Evolutionary conservation across 140 eudicot genomes (phyloP).

Genomic region (Oenanthe javanica): DNA sequence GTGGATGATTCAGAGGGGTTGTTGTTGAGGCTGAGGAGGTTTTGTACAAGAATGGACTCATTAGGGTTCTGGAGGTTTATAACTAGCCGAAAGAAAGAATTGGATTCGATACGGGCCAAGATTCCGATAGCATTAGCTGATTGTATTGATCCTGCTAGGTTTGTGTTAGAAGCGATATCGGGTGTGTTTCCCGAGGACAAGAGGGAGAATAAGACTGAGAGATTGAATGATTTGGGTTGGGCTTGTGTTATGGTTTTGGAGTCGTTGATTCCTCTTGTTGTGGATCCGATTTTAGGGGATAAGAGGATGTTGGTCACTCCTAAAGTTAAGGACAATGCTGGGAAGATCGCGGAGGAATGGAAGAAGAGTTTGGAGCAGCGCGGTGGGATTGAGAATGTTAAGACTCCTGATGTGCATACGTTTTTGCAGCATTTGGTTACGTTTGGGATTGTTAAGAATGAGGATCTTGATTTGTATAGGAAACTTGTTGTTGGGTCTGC

Average conservation of each 20-base stretch:
- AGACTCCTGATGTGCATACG: slow-evolving; percentile 90
- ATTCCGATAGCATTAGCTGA: slow-evolving; percentile 48
- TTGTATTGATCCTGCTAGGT: slow-evolving; percentile 87
- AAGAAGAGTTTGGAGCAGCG: slow-evolving; percentile 76
- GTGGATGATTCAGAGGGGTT: slow-evolving; percentile 64
- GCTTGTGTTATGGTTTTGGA: slow-evolving; percentile 91
- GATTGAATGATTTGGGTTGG: slow-evolving; percentile 73
- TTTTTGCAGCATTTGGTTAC: slow-evolving; percentile 95
- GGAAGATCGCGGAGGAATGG: slow-evolving; percentile 78
- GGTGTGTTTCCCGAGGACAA: slow-evolving; percentile 90
- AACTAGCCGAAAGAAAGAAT: slow-evolving; percentile 61
- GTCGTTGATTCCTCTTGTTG: slow-evolving; percentile 63
- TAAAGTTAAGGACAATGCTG: slow-evolving; percentile 55
- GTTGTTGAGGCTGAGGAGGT: slow-evolving; percentile 33
- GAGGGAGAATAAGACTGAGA: slow-evolving; percentile 27
- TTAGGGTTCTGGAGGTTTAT: slow-evolving; percentile 67
- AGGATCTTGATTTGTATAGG: slow-evolving; percentile 67
- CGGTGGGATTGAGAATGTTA: slow-evolving; percentile 79
- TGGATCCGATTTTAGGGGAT: slow-evolving; percentile 77
- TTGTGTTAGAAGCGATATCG: slow-evolving; percentile 78
- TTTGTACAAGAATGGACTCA: slow-evolving; percentile 52
- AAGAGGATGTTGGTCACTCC: slow-evolving; percentile 81
- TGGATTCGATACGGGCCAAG: slow-evolving; percentile 44
- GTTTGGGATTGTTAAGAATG: slow-evolving; percentile 74
- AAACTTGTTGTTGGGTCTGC: slow-evolving; percentile 91